These are phyloP conservation scores for Saussurea involucrata DNA, from an alignment of 129 eudicot genomes.

Conservation along the genomic window DNA sequence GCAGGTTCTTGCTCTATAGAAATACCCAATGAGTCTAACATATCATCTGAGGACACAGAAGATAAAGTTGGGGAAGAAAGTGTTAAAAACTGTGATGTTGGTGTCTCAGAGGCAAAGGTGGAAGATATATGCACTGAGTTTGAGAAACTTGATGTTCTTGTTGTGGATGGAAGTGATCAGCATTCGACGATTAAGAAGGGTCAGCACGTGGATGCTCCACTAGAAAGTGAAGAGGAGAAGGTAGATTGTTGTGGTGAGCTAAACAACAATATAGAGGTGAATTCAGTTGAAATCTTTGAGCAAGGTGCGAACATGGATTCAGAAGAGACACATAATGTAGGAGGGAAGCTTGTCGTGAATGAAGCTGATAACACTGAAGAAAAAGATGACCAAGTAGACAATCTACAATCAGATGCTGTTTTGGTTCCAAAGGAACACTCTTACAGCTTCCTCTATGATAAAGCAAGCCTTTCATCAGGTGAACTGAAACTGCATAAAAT, in stretches of 20 bases:
- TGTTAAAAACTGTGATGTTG: constrained; percentile 7
- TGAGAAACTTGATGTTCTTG: constrained; percentile 16
- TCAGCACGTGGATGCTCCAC: neutral
- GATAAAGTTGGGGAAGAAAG: constrained; percentile 9
- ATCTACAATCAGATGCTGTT: neutral
- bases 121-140: constrained; percentile 10
- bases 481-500: neutral
- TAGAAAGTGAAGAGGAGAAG: constrained; percentile 3
- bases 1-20: constrained; percentile 3
- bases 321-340: neutral
- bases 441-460: neutral
- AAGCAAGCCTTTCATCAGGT: constrained; percentile 1
- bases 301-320: neutral
- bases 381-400: neutral
- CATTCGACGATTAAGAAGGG: neutral
- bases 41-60: constrained; percentile 8
- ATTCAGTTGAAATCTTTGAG: neutral
- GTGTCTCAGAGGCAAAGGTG: constrained; percentile 5
- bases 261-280: neutral
- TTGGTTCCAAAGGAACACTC: constrained; percentile 18
- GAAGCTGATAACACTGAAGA: neutral
- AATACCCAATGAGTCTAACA: neutral
- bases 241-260: neutral
- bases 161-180: constrained; percentile 6
- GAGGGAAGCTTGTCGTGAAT: neutral